These are phyloP conservation scores for Starmerella geochares DNA, from an alignment of 805 yeast species.

Conservation along the genomic window DNA sequence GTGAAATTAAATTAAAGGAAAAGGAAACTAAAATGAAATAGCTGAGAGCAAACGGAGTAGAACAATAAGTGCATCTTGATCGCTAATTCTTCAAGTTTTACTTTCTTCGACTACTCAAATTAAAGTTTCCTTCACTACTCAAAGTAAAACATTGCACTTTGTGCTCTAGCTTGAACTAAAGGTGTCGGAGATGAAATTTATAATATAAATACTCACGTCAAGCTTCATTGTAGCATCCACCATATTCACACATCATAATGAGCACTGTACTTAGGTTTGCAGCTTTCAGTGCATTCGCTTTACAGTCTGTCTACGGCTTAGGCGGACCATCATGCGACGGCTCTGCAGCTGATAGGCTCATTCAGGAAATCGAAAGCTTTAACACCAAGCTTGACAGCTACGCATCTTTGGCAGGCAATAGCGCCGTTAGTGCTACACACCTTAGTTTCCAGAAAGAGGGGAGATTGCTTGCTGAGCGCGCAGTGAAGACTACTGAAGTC, in stretches of 20 bases:
- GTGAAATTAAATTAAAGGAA: too few relatives aligned
- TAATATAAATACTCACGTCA: not conserved
- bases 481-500: not conserved
- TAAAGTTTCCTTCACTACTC: not conserved
- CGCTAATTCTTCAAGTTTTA: too few relatives aligned
- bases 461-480: not conserved
- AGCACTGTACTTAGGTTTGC: not conserved
- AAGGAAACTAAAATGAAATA: too few relatives aligned
- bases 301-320: not conserved
- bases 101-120: not conserved
- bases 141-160: not conserved
- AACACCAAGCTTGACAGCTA: conserved; percentile 1
- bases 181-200: not conserved
- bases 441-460: not conserved
- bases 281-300: not conserved
- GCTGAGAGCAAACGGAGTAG: too few relatives aligned
- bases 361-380: not conserved
- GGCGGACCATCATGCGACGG: not conserved
- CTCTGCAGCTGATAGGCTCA: not conserved
- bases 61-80: too few relatives aligned
- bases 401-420: not conserved
- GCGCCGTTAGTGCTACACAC: not conserved
- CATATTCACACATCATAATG: not conserved
- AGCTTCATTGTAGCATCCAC: not conserved
- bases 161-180: not conserved